A percentile compares a stretch with the other conserved stretches of the same genome.
Evolutionary conservation across 2,329 filamentous ascomycete genomes (phyloP).

Genomic region (Chalaropsis ovoidea): DNA sequence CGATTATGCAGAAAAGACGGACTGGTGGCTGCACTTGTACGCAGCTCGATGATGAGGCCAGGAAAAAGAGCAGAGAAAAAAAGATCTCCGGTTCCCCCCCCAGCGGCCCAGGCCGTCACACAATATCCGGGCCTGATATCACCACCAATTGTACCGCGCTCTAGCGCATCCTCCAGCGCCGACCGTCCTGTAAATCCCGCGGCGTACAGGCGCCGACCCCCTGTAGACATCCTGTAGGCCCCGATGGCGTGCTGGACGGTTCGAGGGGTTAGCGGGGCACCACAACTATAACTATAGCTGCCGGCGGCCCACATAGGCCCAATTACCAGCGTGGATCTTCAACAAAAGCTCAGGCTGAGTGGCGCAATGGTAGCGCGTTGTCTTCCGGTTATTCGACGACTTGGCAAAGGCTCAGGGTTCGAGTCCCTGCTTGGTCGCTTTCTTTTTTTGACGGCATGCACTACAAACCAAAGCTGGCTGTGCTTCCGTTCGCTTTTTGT

Average conservation of each 20-base stretch:
- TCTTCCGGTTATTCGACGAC: slow-evolving; percentile 24
- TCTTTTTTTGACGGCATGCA: background rate
- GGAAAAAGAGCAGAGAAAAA: background rate
- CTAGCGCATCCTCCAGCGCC: background rate
- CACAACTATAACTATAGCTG: no score
- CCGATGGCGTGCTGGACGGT: slow-evolving; percentile 10
- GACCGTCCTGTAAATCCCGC: background rate
- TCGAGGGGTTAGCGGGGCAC: background rate
- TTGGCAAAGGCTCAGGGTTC: slow-evolving; percentile 27
- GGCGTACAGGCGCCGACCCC: background rate
- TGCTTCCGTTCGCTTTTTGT: background rate
- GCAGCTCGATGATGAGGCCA: background rate
- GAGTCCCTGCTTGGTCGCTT: slow-evolving; percentile 26
- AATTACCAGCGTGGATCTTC: background rate
- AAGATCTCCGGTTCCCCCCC: background rate
- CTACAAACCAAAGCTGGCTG: background rate
- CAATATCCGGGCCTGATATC: slow-evolving; percentile 1
- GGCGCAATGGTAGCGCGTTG: slow-evolving; percentile 26
- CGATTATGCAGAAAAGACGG: background rate
- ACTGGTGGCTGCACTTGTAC: background rate
- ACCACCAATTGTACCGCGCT: background rate
- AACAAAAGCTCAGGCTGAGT: slow-evolving; percentile 22
- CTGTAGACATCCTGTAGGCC: background rate
- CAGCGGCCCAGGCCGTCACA: background rate
- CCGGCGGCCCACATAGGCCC: background rate